Conservation (phyloP, 768 basidiomycete genomes). For the Mycena metata region DNA sequence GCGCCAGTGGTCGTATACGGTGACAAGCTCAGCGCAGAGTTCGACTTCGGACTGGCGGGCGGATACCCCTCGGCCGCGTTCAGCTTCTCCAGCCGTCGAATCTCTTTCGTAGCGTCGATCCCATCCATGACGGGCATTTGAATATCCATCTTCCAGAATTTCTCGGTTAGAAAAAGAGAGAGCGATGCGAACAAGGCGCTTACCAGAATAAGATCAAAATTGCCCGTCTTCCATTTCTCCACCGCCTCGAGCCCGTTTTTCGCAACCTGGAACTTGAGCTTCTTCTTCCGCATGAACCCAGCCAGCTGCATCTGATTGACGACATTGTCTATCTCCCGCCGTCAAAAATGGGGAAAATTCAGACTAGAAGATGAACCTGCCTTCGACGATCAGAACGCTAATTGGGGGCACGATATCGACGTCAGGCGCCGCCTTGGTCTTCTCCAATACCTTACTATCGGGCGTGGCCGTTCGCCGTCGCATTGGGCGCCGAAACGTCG, state of each 20-base stretch:
- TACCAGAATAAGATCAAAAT: slow-evolving; percentile 96
- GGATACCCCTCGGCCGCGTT: slow-evolving; percentile 76
- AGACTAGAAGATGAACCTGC: slow-evolving; percentile 53
- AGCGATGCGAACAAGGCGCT: slow-evolving; percentile 46
- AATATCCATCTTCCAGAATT: slow-evolving; percentile 90
- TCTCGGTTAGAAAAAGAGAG: slow-evolving; percentile 30
- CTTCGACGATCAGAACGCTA: slow-evolving; percentile 97
- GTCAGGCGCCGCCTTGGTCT: slow-evolving; percentile 65
- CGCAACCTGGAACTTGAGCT: slow-evolving; percentile 94
- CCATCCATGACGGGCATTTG: slow-evolving; percentile 99
- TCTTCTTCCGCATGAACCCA: slow-evolving; percentile 97
- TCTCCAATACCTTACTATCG: slow-evolving; percentile 58
- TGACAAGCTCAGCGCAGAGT: slow-evolving; percentile 40
- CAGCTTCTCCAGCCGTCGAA: slow-evolving; percentile 84
- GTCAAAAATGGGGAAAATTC: slow-evolving; percentile 27
- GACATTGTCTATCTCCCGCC: slow-evolving; percentile 82
- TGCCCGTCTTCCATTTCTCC: slow-evolving; percentile 92
- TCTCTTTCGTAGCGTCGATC: slow-evolving; percentile 96
- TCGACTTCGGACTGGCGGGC: slow-evolving; percentile 70
- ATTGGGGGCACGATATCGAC: slow-evolving; percentile 93
- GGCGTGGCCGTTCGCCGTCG: slow-evolving; percentile 44
- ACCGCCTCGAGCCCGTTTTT: slow-evolving; percentile 97
- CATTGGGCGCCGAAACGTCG: slow-evolving; percentile 35
- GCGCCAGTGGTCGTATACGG: slow-evolving; percentile 61
- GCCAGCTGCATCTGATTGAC: slow-evolving; percentile 98